phyloP scores from a whole-genome alignment of 441 rosid genomes.

The Populus tomentosa region DNA sequence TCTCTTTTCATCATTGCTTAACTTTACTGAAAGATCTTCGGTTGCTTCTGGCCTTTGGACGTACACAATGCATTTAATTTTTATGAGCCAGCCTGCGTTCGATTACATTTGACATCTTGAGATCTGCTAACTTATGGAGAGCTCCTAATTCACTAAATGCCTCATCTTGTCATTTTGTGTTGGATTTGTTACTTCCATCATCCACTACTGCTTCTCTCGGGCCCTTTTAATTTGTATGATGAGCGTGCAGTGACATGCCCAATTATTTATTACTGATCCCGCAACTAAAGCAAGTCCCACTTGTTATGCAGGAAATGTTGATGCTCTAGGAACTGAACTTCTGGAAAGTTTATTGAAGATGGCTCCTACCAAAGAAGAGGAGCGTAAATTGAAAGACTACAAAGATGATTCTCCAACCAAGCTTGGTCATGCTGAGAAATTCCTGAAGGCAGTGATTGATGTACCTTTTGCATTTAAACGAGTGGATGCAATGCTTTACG shows the following conservation, averaged over 20 bases:
- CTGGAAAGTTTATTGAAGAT: conserved; percentile 81
- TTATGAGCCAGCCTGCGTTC: not conserved
- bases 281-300: not conserved
- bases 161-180: not conserved
- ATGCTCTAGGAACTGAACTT: conserved; percentile 84
- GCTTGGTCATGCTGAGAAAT: conserved; percentile 75
- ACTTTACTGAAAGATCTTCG: not conserved
- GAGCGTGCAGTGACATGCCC: no score
- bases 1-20: not conserved
- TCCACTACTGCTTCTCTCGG: not conserved
- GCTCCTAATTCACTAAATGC: not conserved
- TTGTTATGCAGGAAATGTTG: conserved; percentile 62
- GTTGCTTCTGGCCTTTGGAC: not conserved
- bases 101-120: not conserved
- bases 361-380: conserved; percentile 93
- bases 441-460: conserved; percentile 70
- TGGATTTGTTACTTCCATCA: not conserved
- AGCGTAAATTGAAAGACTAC: conserved; percentile 63
- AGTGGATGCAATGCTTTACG: conserved; percentile 67
- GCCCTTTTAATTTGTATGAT: no score
- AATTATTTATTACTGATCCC: not conserved
- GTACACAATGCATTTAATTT: not conserved
- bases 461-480: conserved; percentile 78
- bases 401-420: conserved; percentile 68
- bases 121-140: not conserved